Percentiles rank a stretch among this genome's conserved stretches.
Evolutionary conservation across 2,329 filamentous ascomycete genomes (phyloP).

Genomic region (Pyrenochaeta sp.): DNA sequence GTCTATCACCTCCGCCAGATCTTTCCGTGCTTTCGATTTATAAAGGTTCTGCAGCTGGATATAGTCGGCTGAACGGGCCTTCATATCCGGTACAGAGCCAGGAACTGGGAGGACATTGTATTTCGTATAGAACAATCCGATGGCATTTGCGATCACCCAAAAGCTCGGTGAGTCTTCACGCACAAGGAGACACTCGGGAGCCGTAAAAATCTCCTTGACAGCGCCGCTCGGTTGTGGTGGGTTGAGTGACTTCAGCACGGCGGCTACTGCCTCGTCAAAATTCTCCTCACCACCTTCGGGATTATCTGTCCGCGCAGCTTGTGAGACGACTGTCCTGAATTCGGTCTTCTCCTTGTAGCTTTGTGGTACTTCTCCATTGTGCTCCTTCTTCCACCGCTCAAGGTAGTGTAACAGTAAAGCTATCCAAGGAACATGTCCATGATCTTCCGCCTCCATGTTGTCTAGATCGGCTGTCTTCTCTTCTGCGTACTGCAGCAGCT

Average conservation of each 20-base stretch:
- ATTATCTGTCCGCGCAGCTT: slow-evolving; percentile 73
- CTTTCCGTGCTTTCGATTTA: slow-evolving; percentile 83
- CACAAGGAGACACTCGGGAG: slow-evolving; percentile 65
- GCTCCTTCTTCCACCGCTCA: slow-evolving; percentile 76
- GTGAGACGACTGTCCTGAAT: slow-evolving; percentile 76
- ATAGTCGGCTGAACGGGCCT: slow-evolving; percentile 89
- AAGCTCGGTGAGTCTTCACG: slow-evolving; percentile 69
- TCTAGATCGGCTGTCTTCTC: slow-evolving; percentile 75
- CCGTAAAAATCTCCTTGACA: slow-evolving; percentile 80
- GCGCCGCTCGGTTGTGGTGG: slow-evolving; percentile 71
- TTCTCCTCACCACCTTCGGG: slow-evolving; percentile 94
- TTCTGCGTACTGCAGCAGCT: slow-evolving; percentile 72
- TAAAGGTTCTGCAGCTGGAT: slow-evolving; percentile 91
- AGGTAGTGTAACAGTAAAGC: slow-evolving; percentile 84
- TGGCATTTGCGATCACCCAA: slow-evolving; percentile 86
- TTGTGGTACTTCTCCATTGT: slow-evolving; percentile 73
- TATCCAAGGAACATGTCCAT: slow-evolving; percentile 91
- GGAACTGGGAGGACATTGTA: slow-evolving; percentile 81
- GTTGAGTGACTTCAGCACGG: slow-evolving; percentile 87
- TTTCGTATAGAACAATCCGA: slow-evolving; percentile 77
- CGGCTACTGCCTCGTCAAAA: slow-evolving; percentile 88
- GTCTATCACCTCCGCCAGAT: slow-evolving; percentile 76
- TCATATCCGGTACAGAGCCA: slow-evolving; percentile 95
- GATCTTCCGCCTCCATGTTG: slow-evolving; percentile 76
- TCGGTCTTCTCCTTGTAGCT: slow-evolving; percentile 86